Base-by-base conservation (phyloP, 306 rosid genomes). In the Adenanthera pavonina region DNA sequence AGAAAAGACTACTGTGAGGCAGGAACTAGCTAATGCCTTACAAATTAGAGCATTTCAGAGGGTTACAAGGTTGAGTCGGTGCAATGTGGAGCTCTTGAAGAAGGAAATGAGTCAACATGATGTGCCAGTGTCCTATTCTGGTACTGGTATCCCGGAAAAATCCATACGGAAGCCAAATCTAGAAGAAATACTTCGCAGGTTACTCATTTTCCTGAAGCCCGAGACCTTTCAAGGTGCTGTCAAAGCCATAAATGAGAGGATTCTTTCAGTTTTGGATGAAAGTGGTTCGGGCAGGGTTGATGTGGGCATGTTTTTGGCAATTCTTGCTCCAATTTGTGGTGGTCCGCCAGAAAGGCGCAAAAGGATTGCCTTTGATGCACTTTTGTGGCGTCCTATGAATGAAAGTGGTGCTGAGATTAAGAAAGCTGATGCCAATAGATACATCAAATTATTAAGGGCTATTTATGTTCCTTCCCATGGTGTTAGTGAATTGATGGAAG, bases 221-320 rank as follows among this genome's bases (percentile, higher is more conserved):
- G 98, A 96, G 80, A 96, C 99, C 16, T 93, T 93, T 78, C 98
- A 96, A 87, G 99, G 98, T 67, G 96, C 99, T 4, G 94, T 96
- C 46, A 96, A 91, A 88, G 97, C 94, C 78, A 89, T 96, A 46
- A 96, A 96, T 47, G 98, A 93, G 91, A 92, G 98, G 88, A 84
- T 96, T 72, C 98, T 96, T 15, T 87, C 99, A 38, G 92, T 88
- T 80, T 82, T 96, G 86, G 98, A 96, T 57, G 98, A 86, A 16
- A 70, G 66, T 20, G 97, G 92, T 65, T 87, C 97, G 3, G 98
- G 99, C 68, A 90, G 98, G 89, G 91, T 96, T 62, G 99, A 96
- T 83, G 89, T 93, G 62, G 99, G 98, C 72, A 73, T 93, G 97
- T 91, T 96, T 77, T 96, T 72, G 3, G 99, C 99, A 14, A 66